Base-by-base conservation (phyloP, 139 green algal species). In the Chlorella ohadii region DNA sequence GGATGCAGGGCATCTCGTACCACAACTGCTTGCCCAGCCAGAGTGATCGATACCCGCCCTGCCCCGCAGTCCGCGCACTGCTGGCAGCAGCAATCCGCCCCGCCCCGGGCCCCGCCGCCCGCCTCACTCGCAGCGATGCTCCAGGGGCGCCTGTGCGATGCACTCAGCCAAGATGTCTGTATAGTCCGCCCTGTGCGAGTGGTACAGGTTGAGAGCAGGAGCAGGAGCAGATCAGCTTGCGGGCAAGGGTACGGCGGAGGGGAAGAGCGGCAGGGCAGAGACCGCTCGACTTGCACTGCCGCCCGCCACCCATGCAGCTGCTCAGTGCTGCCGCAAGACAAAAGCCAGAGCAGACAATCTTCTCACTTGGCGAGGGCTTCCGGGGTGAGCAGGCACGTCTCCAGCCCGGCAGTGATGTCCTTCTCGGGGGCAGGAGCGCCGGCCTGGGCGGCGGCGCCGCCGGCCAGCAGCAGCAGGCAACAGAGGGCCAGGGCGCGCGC, bases 341-440 rank as follows among this genome's bases (percentile, higher is more conserved):
- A 22, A 4, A 0, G 34, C 13, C 7, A 19, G 64, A 39, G 36
- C 68, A n/a, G 36, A 20, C 27, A 1, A 19, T 5, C 25, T 41
- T 13, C 74, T 81, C 34, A 81, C 74, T 41, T 51, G 61, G 74
- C 74, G 1, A 59, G 56, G 4, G 33, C 27, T 34, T 81, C 74
- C 3, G 74, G 74, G 0, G 33, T 81, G 51, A 81, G 51, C 22
- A 70, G 47, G 17, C 74, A 81, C 33, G 25, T 23, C 9, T 25
- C 23, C 34, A 81, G 2, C 17, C n/a, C 20, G 34, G 34, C 67
- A 51, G 67, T 16, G 33, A 22, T 25, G 27, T 79, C 23, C 28
- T 11, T 11, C 23, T 64, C 55, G 11, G n/a, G 12, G 27, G 44
- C 72, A 2, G 44, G n/a, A 31, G 72, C 11, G 72, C 23, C 38